Evolutionary conservation across 2,329 filamentous ascomycete species (phyloP), one percentile per base, ranked within the genome.

Genomic region (Pseudocercospora musae): DNA sequence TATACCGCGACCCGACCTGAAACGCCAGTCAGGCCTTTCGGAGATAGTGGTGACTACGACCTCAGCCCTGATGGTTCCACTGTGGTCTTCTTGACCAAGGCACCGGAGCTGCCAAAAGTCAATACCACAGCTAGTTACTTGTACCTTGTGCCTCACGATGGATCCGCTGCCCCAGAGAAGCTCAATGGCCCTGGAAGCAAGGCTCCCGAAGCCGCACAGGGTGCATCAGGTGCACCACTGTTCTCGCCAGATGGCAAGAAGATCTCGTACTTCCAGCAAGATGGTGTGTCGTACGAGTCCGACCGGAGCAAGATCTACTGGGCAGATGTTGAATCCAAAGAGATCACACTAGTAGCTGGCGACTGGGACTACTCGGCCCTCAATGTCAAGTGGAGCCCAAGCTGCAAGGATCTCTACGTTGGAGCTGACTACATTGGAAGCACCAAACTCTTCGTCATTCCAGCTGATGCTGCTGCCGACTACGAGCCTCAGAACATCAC

Each of bases 91-190:
- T 50, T 69, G 37, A 68, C 66, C 33, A 68, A 70, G 56, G 68
- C 68, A 5, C 69, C 68, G 4, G 65, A 71, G 33, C 62, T 69
- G 13, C 62, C 68, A 53, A 69, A 69, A 46, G 69, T 66, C n/a
- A 67, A 68, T 46, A 62, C 65, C 53, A 68, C 68, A 1, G 64
- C 67, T 27, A 69, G 64, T 62, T 70, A 71, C 50, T 53, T 71
- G 20, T 71, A 71, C 29, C 42, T 71, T 2, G 69, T 71, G 2
- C 68, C 68, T 54, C 69, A 71, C 49, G 66, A 71, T 62, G 69
- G 69, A 2, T 70, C 68, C 11, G 64, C 69, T 21, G 65, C 67
- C 2, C 65, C 69, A 2, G 58, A 59, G 57, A 54, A 60, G 13
- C 62, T 71, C n/a, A 71, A 71, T 59, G 69, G 69, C 13, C 69